A percentile compares a stretch with the other conserved stretches of the same genome.
These are phyloP conservation scores for Phytophthora citricola DNA, from an alignment of 352 stramenopile species.

Conservation along the genomic window DNA sequence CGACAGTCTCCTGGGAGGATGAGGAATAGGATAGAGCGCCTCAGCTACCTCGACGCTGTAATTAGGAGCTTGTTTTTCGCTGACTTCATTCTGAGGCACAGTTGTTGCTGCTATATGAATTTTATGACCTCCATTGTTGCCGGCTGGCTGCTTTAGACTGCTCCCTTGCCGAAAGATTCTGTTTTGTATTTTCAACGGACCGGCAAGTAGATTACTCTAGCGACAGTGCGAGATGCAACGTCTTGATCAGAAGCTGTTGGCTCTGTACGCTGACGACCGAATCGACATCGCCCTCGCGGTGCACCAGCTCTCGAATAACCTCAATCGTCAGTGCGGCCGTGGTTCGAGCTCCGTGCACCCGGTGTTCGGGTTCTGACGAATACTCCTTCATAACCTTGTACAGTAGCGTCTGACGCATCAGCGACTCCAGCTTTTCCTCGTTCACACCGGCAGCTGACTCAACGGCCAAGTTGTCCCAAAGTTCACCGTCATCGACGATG, in stretches of 20 bases:
- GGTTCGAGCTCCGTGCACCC: conserved; percentile 5
- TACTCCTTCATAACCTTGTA: conserved; percentile 71
- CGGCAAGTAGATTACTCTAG: conserved; percentile 27
- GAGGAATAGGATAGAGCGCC: conserved; percentile 50
- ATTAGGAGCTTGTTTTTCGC: conserved; percentile 41
- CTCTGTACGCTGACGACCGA: conserved; percentile 58
- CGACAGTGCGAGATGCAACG: conserved; percentile 59
- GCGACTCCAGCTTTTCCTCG: conserved; percentile 62
- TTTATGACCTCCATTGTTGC: conserved; percentile 33
- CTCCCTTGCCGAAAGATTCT: conserved; percentile 5
- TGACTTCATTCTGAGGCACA: conserved; percentile 38
- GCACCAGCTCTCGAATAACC: conserved; percentile 69
- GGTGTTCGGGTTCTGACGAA: conserved; percentile 33
- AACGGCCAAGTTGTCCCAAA: conserved; percentile 63
- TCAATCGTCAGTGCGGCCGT: conserved; percentile 57
- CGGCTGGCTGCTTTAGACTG: conserved; percentile 11
- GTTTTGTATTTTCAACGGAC: conserved; percentile 25
- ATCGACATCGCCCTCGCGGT: conserved; percentile 52
- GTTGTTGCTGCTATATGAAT: conserved; percentile 39
- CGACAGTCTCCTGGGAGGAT: conserved; percentile 51
- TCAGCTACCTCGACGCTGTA: conserved; percentile 36
- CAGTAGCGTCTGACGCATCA: conserved; percentile 79
- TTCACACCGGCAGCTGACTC: conserved; percentile 65
- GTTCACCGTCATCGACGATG: conserved; percentile 55
- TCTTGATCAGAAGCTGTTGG: conserved; percentile 79